Evolutionary conservation across 2,329 filamentous ascomycete genomes (phyloP), one percentile per base, ranked within the genome.

Genomic region (Westerdykella aurantiaca): DNA sequence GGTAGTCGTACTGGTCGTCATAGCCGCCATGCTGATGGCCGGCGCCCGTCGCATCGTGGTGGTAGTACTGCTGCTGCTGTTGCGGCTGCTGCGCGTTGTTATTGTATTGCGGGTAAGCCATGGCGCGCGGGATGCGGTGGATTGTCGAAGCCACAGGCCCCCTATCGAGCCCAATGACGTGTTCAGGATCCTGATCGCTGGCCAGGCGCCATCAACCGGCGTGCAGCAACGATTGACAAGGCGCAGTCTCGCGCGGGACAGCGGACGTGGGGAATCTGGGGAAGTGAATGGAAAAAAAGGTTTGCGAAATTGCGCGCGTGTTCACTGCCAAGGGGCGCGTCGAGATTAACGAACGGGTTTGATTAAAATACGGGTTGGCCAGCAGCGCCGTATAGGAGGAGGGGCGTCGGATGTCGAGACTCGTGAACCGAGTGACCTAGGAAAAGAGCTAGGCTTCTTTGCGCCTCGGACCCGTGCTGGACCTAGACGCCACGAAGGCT

Each of bases 91-190:
- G 66, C 23, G 57, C 50, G 43, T 58, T 55, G 50, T 58, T 55
- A 49, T 66, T 55, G 41, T 63, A 62, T 49, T 69, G 64, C 49
- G 68, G 66, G 53, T 70, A 68, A 18, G 68, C 68, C 68, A 70
- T 70, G 45, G 46, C 48, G 53, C 46, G 50, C 46, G 40, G 43
- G 31, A 42, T 46, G 42, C 43, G 45, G 44, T 47, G 47, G 50
- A 48, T 50, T 46, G 50, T 47, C 33, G 41, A 48, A 49, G 42
- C 42, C 43, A 51, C 50, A 46, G 52, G 46, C 47, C 50, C 49
- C 46, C 48, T 46, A 48, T 35, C 33, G 10, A 52, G 48, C 45
- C 53, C 58, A 54, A 50, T 38, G 47, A 51, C 42, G 48, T 46
- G 50, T 39, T 47, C 47, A 45, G 31, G 45, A 41, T 40, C 39